Percentiles rank a stretch among this genome's conserved stretches.
Conservation (phyloP, 495 filamentous ascomycete species). For the Aspergillus asperescens region DNA sequence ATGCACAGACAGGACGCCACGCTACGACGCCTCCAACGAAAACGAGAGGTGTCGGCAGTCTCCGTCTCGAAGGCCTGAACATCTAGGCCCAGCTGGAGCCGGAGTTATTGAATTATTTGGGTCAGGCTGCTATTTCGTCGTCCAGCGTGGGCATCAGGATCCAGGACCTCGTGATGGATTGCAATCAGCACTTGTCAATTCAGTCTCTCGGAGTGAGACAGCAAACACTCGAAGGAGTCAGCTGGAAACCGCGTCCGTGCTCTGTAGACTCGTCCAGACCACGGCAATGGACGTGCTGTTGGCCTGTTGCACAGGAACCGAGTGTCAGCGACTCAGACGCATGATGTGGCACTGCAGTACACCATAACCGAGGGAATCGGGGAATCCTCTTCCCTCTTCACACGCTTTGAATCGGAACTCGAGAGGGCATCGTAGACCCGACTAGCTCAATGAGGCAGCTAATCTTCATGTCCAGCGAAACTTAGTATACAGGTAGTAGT, state of each 20-base stretch:
- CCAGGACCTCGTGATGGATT: neutral
- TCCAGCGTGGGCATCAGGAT: neutral
- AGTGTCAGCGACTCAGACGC: too few species aligned
- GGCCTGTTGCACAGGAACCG: too few species aligned
- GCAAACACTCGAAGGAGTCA: neutral
- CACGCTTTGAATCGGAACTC: too few species aligned
- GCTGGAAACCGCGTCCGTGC: neutral
- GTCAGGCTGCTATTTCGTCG: neutral
- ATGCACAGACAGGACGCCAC: neutral
- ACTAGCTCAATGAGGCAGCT: too few species aligned
- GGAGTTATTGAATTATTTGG: neutral
- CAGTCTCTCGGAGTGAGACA: neutral
- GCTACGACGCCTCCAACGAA: neutral
- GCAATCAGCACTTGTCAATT: neutral
- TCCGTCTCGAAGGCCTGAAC: neutral
- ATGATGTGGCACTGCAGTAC: too few species aligned
- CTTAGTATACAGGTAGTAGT: too few species aligned
- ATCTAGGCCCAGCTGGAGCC: neutral
- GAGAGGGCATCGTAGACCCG: too few species aligned
- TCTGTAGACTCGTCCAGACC: neutral
- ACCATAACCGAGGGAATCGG: too few species aligned
- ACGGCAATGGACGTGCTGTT: neutral
- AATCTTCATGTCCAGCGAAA: too few species aligned
- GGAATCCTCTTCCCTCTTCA: too few species aligned
- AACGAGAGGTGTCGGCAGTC: neutral